Evolutionary conservation across 2,329 filamentous ascomycete species (phyloP).

Genomic region (Trichophyton verrucosum): DNA sequence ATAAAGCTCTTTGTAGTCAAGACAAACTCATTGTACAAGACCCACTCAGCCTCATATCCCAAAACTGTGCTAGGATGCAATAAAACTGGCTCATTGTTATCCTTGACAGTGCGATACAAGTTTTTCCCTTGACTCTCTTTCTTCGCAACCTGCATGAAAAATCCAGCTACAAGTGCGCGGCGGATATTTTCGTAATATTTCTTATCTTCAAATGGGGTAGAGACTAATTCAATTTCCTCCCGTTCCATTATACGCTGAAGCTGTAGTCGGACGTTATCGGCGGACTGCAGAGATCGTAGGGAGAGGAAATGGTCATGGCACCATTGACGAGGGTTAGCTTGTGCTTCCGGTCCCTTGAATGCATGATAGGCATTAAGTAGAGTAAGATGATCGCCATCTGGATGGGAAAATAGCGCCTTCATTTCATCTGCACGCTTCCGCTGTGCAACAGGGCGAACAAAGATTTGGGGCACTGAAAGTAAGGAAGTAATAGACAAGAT

Average conservation of each 20-base stretch:
- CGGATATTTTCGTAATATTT: conserved; percentile 98
- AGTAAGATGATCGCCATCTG: conserved; percentile 88
- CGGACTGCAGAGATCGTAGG: conserved; percentile 73
- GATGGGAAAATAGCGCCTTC: conserved; percentile 86
- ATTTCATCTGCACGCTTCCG: conserved; percentile 93
- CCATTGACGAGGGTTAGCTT: conserved; percentile 73
- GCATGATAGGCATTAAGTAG: conserved; percentile 97
- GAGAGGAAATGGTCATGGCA: conserved; percentile 95
- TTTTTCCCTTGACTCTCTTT: conserved; percentile 71
- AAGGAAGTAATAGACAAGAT: conserved; percentile 90
- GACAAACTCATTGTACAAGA: conserved; percentile 96
- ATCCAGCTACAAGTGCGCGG: conserved; percentile 78
- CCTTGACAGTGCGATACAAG: conserved; percentile 88
- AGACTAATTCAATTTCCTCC: conserved; percentile 70
- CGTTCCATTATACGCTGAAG: conserved; percentile 96
- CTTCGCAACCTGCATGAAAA: conserved; percentile 99
- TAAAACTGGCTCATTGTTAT: conserved; percentile 74
- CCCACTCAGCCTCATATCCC: conserved; percentile 83
- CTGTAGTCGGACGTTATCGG: conserved; percentile 86
- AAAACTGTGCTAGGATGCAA: conserved; percentile 90
- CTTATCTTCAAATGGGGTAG: conserved; percentile 84
- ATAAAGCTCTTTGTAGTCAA: conserved; percentile 98
- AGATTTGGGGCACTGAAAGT: conserved; percentile 87
- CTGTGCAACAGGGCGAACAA: conserved; percentile 71
- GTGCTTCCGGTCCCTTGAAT: conserved; percentile 64